A percentile compares a stretch with the other conserved stretches of the same genome.
Evolutionary conservation across 106 monocot genomes (phyloP).

Genomic region (Dioscorea dumetorum): DNA sequence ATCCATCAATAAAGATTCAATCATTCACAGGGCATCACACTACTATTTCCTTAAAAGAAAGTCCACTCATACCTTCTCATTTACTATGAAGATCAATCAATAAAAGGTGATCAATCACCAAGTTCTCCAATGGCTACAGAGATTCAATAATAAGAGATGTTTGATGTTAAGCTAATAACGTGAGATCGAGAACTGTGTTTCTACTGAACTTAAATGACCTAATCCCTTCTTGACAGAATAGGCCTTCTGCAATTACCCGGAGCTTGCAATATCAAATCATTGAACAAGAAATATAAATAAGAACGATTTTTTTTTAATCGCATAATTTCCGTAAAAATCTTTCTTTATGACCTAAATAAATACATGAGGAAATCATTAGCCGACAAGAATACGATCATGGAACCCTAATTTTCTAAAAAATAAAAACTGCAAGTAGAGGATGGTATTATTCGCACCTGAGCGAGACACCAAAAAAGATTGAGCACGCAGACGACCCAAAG

Average conservation of each 20-base stretch:
- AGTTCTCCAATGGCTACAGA: too few species aligned
- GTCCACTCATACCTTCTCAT: too few species aligned
- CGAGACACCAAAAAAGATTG: slow-evolving; percentile 60
- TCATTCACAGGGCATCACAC: too few species aligned
- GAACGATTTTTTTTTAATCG: not conserved
- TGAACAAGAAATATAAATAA: not conserved
- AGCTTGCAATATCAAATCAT: not conserved
- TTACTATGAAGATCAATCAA: not conserved
- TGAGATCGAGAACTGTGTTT: not conserved
- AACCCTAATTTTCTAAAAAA: too few species aligned
- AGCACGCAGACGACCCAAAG: slow-evolving; percentile 52
- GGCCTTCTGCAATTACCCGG: not conserved
- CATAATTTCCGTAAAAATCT: not conserved
- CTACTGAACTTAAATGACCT: not conserved
- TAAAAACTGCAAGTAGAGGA: too few species aligned
- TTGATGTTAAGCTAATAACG: not conserved
- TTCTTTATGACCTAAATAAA: not conserved
- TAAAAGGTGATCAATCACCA: not conserved
- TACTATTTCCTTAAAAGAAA: too few species aligned
- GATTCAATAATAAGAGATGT: too few species aligned
- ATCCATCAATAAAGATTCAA: not conserved
- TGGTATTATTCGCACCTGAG: slow-evolving; percentile 29
- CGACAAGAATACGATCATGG: too few species aligned
- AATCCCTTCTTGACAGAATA: not conserved
- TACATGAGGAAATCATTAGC: too few species aligned